These are phyloP conservation scores for Colletotrichum eremochloae DNA, from an alignment of 2,329 filamentous ascomycete genomes.

Conservation along the genomic window DNA sequence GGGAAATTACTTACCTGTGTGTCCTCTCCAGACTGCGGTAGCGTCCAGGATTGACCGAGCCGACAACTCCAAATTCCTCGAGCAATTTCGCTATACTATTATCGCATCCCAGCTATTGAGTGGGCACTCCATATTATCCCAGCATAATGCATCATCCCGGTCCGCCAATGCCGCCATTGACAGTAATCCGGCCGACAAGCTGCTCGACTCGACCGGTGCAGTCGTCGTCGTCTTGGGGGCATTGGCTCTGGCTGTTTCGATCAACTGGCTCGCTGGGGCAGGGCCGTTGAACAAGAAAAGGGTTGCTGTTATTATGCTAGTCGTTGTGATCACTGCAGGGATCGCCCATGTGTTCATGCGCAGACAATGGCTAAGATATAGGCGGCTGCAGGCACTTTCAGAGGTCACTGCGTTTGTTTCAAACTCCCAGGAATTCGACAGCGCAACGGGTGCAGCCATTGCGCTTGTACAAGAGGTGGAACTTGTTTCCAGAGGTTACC, in stretches of 20 bases:
- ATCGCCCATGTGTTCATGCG: conserved; percentile 79
- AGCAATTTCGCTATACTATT: conserved; percentile 93
- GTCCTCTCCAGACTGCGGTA: conserved; percentile 69
- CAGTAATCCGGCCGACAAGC: conserved; percentile 50
- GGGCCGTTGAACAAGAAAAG: conserved; percentile 69
- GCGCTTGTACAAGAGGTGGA: conserved; percentile 95
- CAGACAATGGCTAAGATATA: conserved; percentile 84
- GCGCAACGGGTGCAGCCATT: conserved; percentile 79
- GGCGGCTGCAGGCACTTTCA: conserved; percentile 80
- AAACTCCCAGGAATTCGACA: conserved; percentile 85
- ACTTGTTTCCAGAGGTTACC: conserved; percentile 90
- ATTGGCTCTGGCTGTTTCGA: conserved; percentile 75
- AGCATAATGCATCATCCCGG: conserved; percentile 48
- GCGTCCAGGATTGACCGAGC: conserved; percentile 79
- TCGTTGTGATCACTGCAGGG: conserved; percentile 66
- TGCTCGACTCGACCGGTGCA: conserved; percentile 58
- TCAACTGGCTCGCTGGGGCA: conserved; percentile 76
- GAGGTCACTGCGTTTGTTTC: conserved; percentile 77
- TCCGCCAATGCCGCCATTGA: conserved; percentile 44
- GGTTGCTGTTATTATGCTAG: conserved; percentile 59
- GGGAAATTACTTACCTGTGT: conserved; percentile 42
- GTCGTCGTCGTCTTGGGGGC: conserved; percentile 74
- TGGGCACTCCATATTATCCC: conserved; percentile 70
- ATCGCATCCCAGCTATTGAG: conserved; percentile 91
- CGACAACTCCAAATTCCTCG: conserved; percentile 88